Percentiles rank a stretch among this genome's conserved stretches.
phyloP scores from a whole-genome alignment of 441 rosid genomes.

The Brassica hybrid region DNA sequence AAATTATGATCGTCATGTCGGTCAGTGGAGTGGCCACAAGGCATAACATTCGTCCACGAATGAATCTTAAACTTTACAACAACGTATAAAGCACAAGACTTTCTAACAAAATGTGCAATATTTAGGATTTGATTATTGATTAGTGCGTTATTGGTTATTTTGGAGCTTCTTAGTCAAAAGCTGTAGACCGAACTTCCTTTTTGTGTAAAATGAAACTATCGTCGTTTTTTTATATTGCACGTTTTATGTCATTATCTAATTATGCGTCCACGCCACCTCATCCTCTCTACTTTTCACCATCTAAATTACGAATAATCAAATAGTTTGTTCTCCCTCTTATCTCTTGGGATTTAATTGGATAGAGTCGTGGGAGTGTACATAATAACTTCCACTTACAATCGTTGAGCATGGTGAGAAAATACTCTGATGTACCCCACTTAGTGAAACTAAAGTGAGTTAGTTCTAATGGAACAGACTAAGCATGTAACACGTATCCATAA shows the following conservation, averaged over 20 bases:
- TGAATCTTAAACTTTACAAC: conserved; percentile 1
- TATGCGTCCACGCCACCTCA: conserved; percentile 35
- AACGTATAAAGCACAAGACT: neutral
- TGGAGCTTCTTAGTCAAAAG: conserved; percentile 23
- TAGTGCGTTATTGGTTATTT: conserved; percentile 21
- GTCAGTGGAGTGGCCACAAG: conserved; percentile 23
- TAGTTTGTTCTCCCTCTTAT: neutral
- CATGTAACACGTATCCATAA: conserved; percentile 26
- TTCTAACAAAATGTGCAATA: conserved; percentile 9
- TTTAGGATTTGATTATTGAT: neutral
- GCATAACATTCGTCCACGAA: conserved; percentile 33
- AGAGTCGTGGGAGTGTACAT: conserved; percentile 26
- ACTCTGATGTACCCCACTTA: conserved; percentile 22
- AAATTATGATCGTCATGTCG: neutral
- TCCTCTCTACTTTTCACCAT: conserved; percentile 3
- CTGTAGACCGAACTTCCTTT: conserved; percentile 29
- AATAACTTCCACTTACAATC: conserved; percentile 32
- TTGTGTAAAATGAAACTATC: neutral
- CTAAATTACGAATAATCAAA: neutral
- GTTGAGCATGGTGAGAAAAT: conserved; percentile 1
- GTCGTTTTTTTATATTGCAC: conserved; percentile 2
- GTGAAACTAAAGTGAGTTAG: conserved; percentile 1
- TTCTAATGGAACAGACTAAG: neutral
- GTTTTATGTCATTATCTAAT: conserved; percentile 30
- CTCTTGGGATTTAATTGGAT: conserved; percentile 20